Evolutionary conservation across 768 basidiomycete genomes (phyloP).

Genomic region (Boletus rubroflammeus): DNA sequence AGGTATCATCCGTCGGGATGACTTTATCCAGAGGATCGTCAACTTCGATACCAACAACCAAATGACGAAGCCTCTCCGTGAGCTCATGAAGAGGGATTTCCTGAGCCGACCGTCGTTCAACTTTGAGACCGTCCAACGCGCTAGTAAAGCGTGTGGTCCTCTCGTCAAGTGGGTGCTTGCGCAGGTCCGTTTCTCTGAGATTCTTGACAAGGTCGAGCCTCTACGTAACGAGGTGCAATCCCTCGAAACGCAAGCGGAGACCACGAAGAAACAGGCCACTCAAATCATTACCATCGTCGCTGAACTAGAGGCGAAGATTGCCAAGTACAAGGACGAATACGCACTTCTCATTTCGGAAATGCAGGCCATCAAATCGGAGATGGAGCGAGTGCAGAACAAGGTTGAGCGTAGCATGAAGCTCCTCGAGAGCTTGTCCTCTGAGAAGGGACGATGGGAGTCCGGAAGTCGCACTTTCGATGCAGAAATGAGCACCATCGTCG

Average conservation of each 20-base stretch:
- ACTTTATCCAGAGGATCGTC: conserved; percentile 94
- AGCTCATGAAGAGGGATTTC: conserved; percentile 91
- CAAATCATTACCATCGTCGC: conserved; percentile 90
- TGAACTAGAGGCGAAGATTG: conserved; percentile 90
- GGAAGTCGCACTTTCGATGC: conserved; percentile 94
- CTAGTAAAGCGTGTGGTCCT: conserved; percentile 95
- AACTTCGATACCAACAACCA: conserved; percentile 89
- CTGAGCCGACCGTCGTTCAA: conserved; percentile 87
- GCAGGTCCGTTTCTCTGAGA: conserved; percentile 95
- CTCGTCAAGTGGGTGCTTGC: conserved; percentile 98
- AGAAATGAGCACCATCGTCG: conserved; percentile 98
- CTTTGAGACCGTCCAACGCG: conserved; percentile 92
- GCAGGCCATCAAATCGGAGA: conserved; percentile 94
- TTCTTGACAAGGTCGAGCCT: conserved; percentile 95
- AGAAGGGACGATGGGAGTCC: conserved; percentile 89
- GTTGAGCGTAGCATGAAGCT: conserved; percentile 97
- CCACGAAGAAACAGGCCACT: conserved; percentile 89
- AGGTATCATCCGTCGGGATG: conserved; percentile 91
- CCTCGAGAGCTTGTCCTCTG: conserved; percentile 90
- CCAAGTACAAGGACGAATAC: conserved; percentile 94
- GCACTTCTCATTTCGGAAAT: conserved; percentile 95
- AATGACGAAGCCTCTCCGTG: conserved; percentile 87
- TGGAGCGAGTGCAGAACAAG: conserved; percentile 96
- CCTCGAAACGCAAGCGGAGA: conserved; percentile 87
- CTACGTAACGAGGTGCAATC: conserved; percentile 93